Evolutionary conservation across 2,329 filamentous ascomycete genomes (phyloP), one percentile per base, ranked within the genome.

Genomic region (Arachnopeziza araneosa): DNA sequence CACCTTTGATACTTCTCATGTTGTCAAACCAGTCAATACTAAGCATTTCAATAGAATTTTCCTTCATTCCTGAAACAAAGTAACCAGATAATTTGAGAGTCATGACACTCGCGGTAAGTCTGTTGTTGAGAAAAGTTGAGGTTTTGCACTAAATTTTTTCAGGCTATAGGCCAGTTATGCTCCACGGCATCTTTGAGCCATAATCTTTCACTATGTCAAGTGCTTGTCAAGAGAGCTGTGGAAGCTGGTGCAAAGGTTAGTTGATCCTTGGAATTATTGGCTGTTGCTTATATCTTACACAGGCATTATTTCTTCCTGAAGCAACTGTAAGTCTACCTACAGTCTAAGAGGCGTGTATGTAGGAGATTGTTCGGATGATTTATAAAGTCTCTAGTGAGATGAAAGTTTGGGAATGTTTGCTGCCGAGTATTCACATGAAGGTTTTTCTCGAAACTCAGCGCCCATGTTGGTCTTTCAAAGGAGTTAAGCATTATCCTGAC

Each of bases 131-230:
- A 44, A 44, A 44, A 12, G 12, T 3, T 14, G 4, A 14, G 10
- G 6, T 17, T 44, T 44, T 44, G 50, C 53, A 17, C 61, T 65
- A 55, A 63, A 54, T 57, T 24, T 36, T 14, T 24, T 26, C 69
- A 96, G 91, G 92, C 92, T 66, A 81, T 96, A 52, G 93, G 92
- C 36, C 93, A 97, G 76, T 85, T 97, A 75, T 93, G 91, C 76
- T 93, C 92, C 48, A 96, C 91, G 60, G 81, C 86, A 63, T 89
- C 84, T 64, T 86, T 95, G 79, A 76, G 83, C 65, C 83, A 89
- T 69, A 98, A 97, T 73, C 84, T 97, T 52, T 78, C 83, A 55
- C 89, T 93, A 74, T 96, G 91, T 74, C 84, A 86, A 63, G 78
- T 75, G 50, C 80, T 96, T 52, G 81, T 95, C 58, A 79, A 80